Conservation (phyloP, 495 filamentous ascomycete species). For the Neurospora sp. region DNA sequence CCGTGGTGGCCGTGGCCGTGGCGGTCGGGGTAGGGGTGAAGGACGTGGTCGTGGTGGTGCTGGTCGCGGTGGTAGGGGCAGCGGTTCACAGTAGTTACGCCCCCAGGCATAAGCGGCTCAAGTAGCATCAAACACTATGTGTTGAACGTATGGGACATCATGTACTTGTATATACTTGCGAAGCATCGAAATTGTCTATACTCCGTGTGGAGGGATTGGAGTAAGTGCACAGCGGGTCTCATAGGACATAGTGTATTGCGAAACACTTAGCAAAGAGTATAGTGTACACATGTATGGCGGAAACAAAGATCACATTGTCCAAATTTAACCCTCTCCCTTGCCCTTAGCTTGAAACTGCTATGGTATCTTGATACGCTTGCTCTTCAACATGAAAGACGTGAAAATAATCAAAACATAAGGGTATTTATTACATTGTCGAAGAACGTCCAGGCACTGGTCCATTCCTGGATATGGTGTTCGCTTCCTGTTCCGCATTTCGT, state of each 20-base stretch:
- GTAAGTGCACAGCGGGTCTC: not conserved
- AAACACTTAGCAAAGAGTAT: not conserved
- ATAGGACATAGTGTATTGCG: not conserved
- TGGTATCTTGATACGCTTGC: not conserved
- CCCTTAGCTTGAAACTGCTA: not conserved
- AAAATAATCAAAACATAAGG: not conserved
- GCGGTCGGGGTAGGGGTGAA: conserved; percentile 21
- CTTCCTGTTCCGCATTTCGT: not conserved
- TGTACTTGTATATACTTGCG: not conserved
- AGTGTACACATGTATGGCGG: not conserved
- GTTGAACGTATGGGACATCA: not conserved
- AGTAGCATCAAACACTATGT: not conserved
- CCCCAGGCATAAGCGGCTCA: not conserved
- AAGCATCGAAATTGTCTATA: not conserved
- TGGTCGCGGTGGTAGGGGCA: conserved; percentile 6
- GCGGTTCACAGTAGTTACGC: not conserved
- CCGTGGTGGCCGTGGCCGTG: conserved; percentile 36
- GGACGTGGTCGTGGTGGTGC: conserved; percentile 14
- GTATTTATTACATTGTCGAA: not conserved
- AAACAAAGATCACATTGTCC: not conserved
- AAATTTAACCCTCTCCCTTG: not conserved
- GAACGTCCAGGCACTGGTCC: not conserved
- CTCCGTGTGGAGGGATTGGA: not conserved
- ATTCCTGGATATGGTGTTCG: not conserved
- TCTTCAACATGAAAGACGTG: not conserved